Evolutionary conservation across 1,139 yeast genomes (phyloP).

Genomic region (Debaryomyces singareniensis): DNA sequence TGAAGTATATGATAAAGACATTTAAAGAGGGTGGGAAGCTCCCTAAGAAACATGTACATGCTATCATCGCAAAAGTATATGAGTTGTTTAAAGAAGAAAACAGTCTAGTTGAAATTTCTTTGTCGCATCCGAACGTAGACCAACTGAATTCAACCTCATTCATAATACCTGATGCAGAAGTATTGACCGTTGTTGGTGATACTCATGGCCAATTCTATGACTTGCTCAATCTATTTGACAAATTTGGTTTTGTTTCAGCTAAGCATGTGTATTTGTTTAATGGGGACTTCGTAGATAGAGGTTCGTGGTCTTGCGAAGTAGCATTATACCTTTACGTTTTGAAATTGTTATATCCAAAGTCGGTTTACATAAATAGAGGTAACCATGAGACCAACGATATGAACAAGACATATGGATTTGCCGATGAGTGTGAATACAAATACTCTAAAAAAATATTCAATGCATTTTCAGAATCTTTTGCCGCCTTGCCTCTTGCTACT

Average conservation of each 20-base stretch:
- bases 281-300: slow-evolving; percentile 97
- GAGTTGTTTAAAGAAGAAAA: slow-evolving; percentile 60
- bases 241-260: slow-evolving; percentile 61
- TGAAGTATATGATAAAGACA: slow-evolving; percentile 56
- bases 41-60: slow-evolving; percentile 79
- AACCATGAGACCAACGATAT: slow-evolving; percentile 95
- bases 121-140: slow-evolving; percentile 26
- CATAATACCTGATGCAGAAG: slow-evolving; percentile 22
- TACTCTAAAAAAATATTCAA: slow-evolving; percentile 79
- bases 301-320: slow-evolving; percentile 97
- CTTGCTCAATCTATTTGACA: slow-evolving; percentile 68
- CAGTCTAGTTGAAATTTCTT: slow-evolving; percentile 66
- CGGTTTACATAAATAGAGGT: slow-evolving; percentile 79
- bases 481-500: slow-evolving; percentile 81
- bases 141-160: slow-evolving; percentile 11
- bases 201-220: slow-evolving; percentile 97
- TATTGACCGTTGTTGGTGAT: slow-evolving; percentile 89
- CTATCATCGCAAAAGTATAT: slow-evolving; percentile 70
- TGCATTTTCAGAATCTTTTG: slow-evolving; percentile 82
- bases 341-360: slow-evolving; percentile 72
- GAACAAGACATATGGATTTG: slow-evolving; percentile 96
- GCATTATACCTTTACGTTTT: slow-evolving; percentile 75
- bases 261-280: slow-evolving; percentile 82
- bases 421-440: slow-evolving; percentile 91
- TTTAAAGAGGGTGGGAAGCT: slow-evolving; percentile 70